Conservation (phyloP, 306 rosid species). For the Cucumis hystrix region DNA sequence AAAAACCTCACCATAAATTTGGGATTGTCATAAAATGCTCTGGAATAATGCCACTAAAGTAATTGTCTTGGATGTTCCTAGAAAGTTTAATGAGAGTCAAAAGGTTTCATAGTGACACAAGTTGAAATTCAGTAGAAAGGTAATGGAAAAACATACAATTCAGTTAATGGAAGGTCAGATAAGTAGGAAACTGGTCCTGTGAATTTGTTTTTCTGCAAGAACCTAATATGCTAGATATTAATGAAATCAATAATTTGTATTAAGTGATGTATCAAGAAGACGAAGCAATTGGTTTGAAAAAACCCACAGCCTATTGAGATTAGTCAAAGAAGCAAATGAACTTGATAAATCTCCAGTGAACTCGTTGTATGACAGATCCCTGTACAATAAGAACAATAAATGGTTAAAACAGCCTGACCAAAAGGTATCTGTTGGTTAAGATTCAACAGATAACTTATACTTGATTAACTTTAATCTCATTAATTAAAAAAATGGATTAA, state of each 20-base stretch:
- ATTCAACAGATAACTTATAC: not conserved
- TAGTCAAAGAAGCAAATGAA: constrained; percentile 66
- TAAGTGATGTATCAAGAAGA: not conserved
- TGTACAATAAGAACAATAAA: constrained; percentile 7
- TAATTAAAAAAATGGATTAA: not conserved
- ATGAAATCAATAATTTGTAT: not conserved
- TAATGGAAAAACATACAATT: constrained; percentile 35
- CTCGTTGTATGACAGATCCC: constrained; percentile 78
- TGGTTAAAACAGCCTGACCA: not conserved
- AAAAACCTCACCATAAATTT: constrained; percentile 56
- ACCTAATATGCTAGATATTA: constrained; percentile 24
- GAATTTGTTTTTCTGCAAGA: constrained; percentile 61
- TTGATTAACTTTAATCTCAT: not conserved
- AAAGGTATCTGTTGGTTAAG: not conserved
- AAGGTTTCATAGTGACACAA: not conserved
- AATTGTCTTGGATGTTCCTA: constrained; percentile 70
- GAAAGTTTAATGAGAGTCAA: constrained; percentile 9
- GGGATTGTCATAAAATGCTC: constrained; percentile 61
- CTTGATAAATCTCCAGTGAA: constrained; percentile 80
- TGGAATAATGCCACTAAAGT: constrained; percentile 77
- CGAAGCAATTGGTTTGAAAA: not conserved
- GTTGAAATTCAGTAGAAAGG: not conserved
- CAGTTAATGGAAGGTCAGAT: constrained; percentile 60
- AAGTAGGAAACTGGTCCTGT: constrained; percentile 86
- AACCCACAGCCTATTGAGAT: constrained; percentile 51